Percentiles rank a stretch among this genome's conserved stretches.
These are phyloP conservation scores for Alternaria atra DNA, from an alignment of 2,329 filamentous ascomycete species.

Conservation along the genomic window DNA sequence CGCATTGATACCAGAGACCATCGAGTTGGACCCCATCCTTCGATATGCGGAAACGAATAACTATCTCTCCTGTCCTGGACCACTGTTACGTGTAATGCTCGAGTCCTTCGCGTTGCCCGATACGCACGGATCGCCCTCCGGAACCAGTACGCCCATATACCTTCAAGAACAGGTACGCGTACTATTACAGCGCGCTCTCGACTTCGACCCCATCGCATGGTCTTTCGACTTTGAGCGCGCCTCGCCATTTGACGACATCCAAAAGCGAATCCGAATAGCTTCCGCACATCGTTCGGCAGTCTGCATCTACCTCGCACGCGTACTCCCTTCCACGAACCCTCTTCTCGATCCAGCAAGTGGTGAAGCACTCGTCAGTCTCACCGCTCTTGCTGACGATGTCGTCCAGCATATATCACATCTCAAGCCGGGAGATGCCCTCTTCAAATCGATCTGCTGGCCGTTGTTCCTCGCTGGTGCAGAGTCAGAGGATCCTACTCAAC, in stretches of 20 bases:
- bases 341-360: constrained; percentile 52
- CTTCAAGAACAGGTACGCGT: constrained; percentile 38
- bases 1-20: constrained; percentile 40
- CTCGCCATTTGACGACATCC: constrained; percentile 45
- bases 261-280: constrained; percentile 48
- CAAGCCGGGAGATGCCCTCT: constrained; percentile 60
- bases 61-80: constrained; percentile 50
- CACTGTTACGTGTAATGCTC: constrained; percentile 49
- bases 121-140: constrained; percentile 22
- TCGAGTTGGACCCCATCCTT: constrained; percentile 47
- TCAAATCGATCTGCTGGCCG: constrained; percentile 69
- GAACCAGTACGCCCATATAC: constrained; percentile 17
- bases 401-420: constrained; percentile 62
- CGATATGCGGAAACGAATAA: constrained; percentile 53
- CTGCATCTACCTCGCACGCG: constrained; percentile 51
- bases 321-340: constrained; percentile 43
- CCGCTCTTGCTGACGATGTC: constrained; percentile 59
- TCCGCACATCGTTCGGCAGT: constrained; percentile 52
- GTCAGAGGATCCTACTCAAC: constrained; percentile 57
- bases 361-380: constrained; percentile 48
- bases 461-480: constrained; percentile 67
- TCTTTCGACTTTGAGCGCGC: constrained; percentile 42
- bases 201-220: constrained; percentile 47
- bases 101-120: constrained; percentile 47
- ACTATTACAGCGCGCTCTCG: constrained; percentile 38